A percentile compares a stretch with the other conserved stretches of the same genome.
Conservation (phyloP, 176 grass and related monocot species). For the Avena atlantica region DNA sequence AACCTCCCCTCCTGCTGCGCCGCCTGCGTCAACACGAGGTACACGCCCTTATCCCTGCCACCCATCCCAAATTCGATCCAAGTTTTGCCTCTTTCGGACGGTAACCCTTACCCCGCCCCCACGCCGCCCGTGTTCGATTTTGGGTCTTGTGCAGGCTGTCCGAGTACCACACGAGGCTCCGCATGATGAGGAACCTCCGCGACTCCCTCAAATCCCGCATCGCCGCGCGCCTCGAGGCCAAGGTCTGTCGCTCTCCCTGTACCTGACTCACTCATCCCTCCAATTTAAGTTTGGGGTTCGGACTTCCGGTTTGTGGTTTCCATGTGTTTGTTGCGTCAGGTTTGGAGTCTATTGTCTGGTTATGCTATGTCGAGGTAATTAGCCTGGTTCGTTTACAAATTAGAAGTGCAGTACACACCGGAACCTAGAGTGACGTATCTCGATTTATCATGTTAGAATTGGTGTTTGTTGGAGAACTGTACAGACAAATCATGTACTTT, state of each 20-base stretch:
- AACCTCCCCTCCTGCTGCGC: conserved; percentile 88
- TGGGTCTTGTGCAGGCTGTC: conserved; percentile 51
- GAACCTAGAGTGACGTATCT: neutral
- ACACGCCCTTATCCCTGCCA: neutral
- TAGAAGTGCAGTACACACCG: neutral
- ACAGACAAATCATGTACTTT: neutral
- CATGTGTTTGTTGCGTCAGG: neutral
- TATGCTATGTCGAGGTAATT: neutral
- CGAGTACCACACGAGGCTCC: conserved; percentile 63
- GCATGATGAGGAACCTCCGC: conserved; percentile 59
- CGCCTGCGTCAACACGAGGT: conserved; percentile 82
- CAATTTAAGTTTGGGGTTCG: neutral
- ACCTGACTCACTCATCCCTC: neutral
- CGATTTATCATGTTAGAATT: conserved; percentile 3
- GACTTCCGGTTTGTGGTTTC: neutral
- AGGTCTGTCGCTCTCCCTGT: conserved; percentile 55
- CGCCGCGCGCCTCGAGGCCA: conserved; percentile 53
- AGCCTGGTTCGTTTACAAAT: neutral
- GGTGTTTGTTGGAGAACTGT: conserved; percentile 33
- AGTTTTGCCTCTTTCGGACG: neutral
- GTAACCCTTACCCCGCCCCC: neutral
- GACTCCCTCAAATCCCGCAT: conserved; percentile 69
- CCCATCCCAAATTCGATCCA: neutral
- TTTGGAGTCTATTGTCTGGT: neutral
- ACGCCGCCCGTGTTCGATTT: neutral